Conservation (phyloP, 352 stramenopile species). For the Phytophthora pisi region DNA sequence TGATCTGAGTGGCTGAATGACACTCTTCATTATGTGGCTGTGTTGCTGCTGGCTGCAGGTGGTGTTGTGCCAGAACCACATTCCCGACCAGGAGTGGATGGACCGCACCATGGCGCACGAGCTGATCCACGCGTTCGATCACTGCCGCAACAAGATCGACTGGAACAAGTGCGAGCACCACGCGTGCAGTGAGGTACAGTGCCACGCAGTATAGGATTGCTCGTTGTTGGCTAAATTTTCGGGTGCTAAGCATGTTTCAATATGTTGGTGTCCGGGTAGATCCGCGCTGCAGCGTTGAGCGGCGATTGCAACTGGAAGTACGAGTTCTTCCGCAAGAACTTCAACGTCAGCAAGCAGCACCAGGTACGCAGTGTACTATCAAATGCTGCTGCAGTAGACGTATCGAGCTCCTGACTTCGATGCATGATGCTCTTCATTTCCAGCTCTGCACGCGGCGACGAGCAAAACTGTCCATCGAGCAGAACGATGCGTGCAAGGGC, state of each 20-base stretch:
- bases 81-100: constrained; percentile 91
- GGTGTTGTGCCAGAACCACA: constrained; percentile 92
- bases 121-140: constrained; percentile 94
- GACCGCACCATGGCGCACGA: constrained; percentile 93
- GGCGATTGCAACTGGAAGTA: constrained; percentile 93
- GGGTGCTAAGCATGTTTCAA: neutral
- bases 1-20: neutral
- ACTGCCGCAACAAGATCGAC: constrained; percentile 93
- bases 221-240: neutral
- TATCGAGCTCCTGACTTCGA: neutral
- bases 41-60: constrained; percentile 39
- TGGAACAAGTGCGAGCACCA: constrained; percentile 93
- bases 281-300: constrained; percentile 80
- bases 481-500: constrained; percentile 78
- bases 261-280: constrained; percentile 25
- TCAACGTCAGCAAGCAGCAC: constrained; percentile 90
- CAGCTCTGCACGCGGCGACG: constrained; percentile 89
- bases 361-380: constrained; percentile 37
- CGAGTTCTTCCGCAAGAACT: constrained; percentile 92
- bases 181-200: constrained; percentile 89
- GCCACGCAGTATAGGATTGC: neutral
- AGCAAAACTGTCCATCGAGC: constrained; percentile 84
- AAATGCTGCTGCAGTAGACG: neutral
- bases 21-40: neutral
- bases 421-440: neutral